Base-by-base conservation (phyloP, 2,329 filamentous ascomycete species). In the Celoporthe dispersa region DNA sequence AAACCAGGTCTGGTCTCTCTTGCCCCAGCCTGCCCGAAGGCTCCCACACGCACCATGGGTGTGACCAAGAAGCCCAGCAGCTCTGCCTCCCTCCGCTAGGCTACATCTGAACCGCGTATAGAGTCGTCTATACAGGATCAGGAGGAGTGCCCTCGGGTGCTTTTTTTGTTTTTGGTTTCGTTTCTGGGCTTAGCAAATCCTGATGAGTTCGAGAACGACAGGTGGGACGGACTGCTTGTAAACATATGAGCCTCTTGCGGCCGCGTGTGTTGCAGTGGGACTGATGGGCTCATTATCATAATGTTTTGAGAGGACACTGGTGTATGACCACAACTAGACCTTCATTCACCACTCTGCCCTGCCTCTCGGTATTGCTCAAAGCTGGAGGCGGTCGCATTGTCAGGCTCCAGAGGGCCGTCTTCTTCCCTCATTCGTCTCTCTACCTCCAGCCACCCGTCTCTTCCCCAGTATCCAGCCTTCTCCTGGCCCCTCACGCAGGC, bases 371-470 rank as follows among this genome's bases (percentile, higher is more conserved):
- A 80, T 25, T 75, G 67, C 19, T 75, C 79, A 22, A 79, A 73
- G 64, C 66, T 73, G 35, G 72, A 67, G 8, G 48, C 64, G 16
- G 51, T 19, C n/a, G 59, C 64, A 19, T 71, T 60, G 31, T 69
- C 41, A 8, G 64, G 53, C 28, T 69, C 61, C 37, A 63, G n/a
- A 51, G 57, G 53, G 19, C 75, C 76, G 59, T 89, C 87, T 76
- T 93, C 92, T 71, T 92, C 90, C 63, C 87, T 85, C 64, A 92
- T 84, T 25, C 89, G 85, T 62, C 90, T 85, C 76, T 93, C 90
- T 71, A 94, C 84, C 77, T 93, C 90, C 61, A 91, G 87, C 7
- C 87, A 83, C 1, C 92, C 88, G 19, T 92, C 92, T 71, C 92
- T 90, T 1, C 90, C 91, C 87, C 88, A 91, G 73, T 89, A 90